A percentile compares a stretch with the other conserved stretches of the same genome.
Evolutionary conservation across 495 filamentous ascomycete genomes (phyloP).

Genomic region (Thermochaetoides thermophila): DNA sequence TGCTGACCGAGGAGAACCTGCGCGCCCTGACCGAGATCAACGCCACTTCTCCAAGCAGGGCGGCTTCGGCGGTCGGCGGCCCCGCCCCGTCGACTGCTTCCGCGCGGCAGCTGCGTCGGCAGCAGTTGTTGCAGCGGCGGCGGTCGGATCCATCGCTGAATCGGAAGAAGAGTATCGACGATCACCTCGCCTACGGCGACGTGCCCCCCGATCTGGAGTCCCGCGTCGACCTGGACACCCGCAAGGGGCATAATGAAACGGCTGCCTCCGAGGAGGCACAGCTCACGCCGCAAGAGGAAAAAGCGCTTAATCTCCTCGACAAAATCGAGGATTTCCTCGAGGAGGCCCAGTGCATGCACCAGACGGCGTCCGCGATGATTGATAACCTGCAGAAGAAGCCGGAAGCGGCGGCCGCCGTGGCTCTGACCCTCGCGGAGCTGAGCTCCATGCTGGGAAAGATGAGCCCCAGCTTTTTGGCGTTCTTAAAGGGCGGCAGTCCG

Average conservation of each 20-base stretch:
- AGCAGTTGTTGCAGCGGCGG: constrained; percentile 22
- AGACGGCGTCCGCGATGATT: constrained; percentile 71
- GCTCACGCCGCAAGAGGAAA: constrained; percentile 33
- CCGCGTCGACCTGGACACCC: constrained; percentile 28
- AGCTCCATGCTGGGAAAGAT: constrained; percentile 69
- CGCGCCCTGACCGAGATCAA: constrained; percentile 30
- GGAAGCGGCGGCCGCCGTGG: constrained; percentile 87
- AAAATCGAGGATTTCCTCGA: constrained; percentile 59
- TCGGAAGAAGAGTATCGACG: constrained; percentile 52
- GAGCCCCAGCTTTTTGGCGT: constrained; percentile 59
- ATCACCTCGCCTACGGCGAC: constrained; percentile 76
- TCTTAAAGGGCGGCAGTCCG: constrained; percentile 66
- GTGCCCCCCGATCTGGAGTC: constrained; percentile 39
- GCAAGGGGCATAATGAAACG: no score
- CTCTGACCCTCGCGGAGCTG: constrained; percentile 83
- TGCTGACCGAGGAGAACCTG: constrained; percentile 30
- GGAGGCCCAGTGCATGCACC: constrained; percentile 76
- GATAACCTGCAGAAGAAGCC: constrained; percentile 78
- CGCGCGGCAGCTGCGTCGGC: constrained; percentile 5
- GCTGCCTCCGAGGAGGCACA: constrained; percentile 7
- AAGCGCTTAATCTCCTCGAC: constrained; percentile 49
- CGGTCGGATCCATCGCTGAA: constrained; percentile 26
- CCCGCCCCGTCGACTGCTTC: background rate
- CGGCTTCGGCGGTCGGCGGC: constrained; percentile 28
- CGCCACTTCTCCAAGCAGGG: constrained; percentile 25